Evolutionary conservation across 305 asterid species (phyloP).

Genomic region (Salvia sclarea): DNA sequence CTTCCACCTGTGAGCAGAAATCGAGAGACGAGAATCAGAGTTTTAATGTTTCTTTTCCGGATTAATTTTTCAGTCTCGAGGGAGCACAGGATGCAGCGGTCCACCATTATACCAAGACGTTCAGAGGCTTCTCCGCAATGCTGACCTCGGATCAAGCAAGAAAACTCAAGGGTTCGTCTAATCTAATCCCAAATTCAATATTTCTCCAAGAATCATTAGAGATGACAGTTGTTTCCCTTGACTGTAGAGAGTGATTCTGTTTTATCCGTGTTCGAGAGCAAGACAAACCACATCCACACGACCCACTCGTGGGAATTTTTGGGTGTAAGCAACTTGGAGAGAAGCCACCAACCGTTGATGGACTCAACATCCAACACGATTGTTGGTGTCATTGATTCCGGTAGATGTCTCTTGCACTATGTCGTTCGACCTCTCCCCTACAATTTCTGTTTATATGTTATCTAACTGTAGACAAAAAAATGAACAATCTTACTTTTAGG

Average conservation of each 20-base stretch:
- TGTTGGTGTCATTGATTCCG: constrained; percentile 54
- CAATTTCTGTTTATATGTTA: not conserved
- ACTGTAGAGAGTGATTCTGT: constrained; percentile 50
- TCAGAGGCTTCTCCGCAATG: constrained; percentile 70
- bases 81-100: constrained; percentile 44
- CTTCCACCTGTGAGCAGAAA: constrained; percentile 20
- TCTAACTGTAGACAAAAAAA: constrained; percentile 3
- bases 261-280: constrained; percentile 51
- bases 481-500: constrained; percentile 39
- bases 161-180: constrained; percentile 43
- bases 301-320: constrained; percentile 60
- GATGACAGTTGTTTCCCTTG: constrained; percentile 16
- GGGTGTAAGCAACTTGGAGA: constrained; percentile 41
- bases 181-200: not conserved
- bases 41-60: not conserved
- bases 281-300: constrained; percentile 43
- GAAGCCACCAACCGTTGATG: constrained; percentile 29
- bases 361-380: constrained; percentile 40
- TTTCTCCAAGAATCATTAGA: not conserved
- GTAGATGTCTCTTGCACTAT: constrained; percentile 34
- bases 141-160: constrained; percentile 60
- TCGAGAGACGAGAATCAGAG: constrained; percentile 1
- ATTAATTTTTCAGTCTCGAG: constrained; percentile 35
- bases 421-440: constrained; percentile 4
- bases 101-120: constrained; percentile 58